Conservation (phyloP, 306 rosid genomes). For the Rosa multiflora region DNA sequence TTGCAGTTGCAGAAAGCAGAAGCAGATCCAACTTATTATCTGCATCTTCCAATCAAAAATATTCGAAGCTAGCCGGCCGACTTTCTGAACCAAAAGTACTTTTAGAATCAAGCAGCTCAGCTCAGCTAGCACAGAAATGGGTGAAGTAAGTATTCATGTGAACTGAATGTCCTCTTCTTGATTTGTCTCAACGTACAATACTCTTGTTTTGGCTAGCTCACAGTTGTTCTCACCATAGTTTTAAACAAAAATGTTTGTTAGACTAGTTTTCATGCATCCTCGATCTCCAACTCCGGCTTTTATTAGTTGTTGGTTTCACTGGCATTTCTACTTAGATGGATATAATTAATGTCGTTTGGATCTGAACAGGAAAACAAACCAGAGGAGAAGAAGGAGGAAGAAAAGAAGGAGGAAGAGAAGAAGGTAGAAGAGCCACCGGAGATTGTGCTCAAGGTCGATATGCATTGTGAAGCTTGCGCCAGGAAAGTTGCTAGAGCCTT, state of each 20-base stretch:
- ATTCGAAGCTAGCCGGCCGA: neutral
- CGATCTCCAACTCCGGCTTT: neutral
- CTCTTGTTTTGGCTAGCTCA: neutral
- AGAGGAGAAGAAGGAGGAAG: conserved; percentile 36
- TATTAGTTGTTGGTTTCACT: neutral
- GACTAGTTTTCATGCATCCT: neutral
- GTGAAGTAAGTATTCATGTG: conserved; percentile 59
- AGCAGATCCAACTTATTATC: neutral
- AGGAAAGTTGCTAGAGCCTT: conserved; percentile 85
- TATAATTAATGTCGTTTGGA: neutral
- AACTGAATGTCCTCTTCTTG: neutral
- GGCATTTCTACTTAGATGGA: no score
- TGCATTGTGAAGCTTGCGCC: conserved; percentile 98
- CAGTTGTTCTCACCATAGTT: neutral
- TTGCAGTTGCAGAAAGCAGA: conserved; percentile 1
- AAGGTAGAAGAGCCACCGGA: conserved; percentile 55
- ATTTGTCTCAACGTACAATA: neutral
- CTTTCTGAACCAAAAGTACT: conserved; percentile 24
- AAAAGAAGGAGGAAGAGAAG: conserved; percentile 30
- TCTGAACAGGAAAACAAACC: conserved; percentile 36
- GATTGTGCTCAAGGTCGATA: conserved; percentile 87
- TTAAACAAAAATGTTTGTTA: neutral
- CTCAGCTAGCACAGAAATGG: conserved; percentile 43
- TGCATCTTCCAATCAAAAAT: neutral
- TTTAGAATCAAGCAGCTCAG: conserved; percentile 17